phyloP scores from a whole-genome alignment of 495 filamentous ascomycete genomes.

The Hypoxylon cercidicola region DNA sequence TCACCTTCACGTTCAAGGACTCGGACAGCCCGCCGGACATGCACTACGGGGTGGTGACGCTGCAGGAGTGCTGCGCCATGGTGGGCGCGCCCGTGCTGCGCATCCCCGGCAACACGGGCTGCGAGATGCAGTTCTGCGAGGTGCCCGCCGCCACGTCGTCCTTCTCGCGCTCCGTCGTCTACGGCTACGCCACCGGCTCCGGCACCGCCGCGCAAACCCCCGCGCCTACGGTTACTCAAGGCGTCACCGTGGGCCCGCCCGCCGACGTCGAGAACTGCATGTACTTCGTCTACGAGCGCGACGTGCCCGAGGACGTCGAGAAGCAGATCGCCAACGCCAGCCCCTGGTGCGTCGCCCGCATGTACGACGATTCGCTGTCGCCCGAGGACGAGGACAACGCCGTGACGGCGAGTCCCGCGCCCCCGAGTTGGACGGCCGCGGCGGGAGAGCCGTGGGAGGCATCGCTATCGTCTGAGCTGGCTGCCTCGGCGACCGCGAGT shows the following conservation, averaged over 20 bases:
- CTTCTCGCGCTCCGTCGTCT: slow-evolving; percentile 12
- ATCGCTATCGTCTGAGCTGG: slow-evolving; percentile 2
- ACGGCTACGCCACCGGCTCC: slow-evolving; percentile 22
- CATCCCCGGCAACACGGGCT: slow-evolving; percentile 42
- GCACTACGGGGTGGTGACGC: slow-evolving; percentile 42
- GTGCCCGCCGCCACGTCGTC: slow-evolving; percentile 25
- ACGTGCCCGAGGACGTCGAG: slow-evolving; percentile 32
- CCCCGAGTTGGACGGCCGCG: slow-evolving; percentile 36
- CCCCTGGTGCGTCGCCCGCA: slow-evolving; percentile 28
- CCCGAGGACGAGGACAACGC: slow-evolving; percentile 12
- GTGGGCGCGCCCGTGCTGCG: slow-evolving; percentile 31
- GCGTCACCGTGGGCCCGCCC: slow-evolving; percentile 1
- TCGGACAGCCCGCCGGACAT: slow-evolving; percentile 36
- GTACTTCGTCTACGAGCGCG: slow-evolving; percentile 36
- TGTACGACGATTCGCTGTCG: slow-evolving; percentile 32
- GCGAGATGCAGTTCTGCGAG: slow-evolving; percentile 43
- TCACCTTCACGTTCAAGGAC: slow-evolving; percentile 36
- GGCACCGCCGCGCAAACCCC: slow-evolving; percentile 25
- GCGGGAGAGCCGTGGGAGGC: slow-evolving; percentile 14
- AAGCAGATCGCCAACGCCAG: slow-evolving; percentile 16
- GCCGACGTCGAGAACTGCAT: slow-evolving; percentile 31
- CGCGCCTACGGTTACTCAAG: slow-evolving; percentile 23
- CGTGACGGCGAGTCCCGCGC: slow-evolving; percentile 33
- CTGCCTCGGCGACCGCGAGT: slow-evolving; percentile 9
- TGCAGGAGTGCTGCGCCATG: slow-evolving; percentile 36